Conservation (phyloP, 305 asterid genomes). For the Plantago coronopus region DNA sequence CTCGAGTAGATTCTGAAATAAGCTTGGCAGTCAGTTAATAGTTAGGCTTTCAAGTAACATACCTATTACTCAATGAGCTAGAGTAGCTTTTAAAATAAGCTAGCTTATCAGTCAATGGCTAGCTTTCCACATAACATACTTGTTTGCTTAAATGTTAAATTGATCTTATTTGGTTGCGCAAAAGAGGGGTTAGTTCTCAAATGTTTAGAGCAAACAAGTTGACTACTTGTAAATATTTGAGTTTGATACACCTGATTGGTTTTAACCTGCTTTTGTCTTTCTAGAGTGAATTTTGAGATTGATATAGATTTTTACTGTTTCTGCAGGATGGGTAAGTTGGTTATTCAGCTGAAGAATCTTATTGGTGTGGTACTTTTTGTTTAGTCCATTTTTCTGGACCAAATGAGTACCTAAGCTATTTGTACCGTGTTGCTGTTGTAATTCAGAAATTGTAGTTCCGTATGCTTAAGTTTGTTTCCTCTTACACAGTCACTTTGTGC, state of each 20-base stretch:
- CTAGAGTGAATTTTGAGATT: conserved; percentile 6
- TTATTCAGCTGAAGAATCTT: conserved; percentile 19
- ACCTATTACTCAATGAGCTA: no score
- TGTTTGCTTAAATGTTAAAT: no score
- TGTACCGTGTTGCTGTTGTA: background rate
- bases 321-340: conserved; percentile 95
- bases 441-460: background rate
- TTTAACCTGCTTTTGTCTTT: background rate
- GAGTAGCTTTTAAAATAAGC: no score
- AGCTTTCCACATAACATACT: no score
- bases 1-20: no score
- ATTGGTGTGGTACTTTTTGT: conserved; percentile 5
- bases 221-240: background rate
- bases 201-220: background rate
- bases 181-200: no score
- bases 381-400: conserved; percentile 18
- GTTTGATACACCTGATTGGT: background rate
- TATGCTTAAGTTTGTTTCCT: conserved; percentile 3
- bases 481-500: conserved; percentile 69
- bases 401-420: conserved; percentile 6
- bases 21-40: no score
- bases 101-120: no score
- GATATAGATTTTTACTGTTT: conserved; percentile 17
- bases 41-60: no score
- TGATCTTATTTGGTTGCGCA: no score